Conservation (phyloP, 139 green algal species). For the Prasinococcaceae sp. region DNA sequence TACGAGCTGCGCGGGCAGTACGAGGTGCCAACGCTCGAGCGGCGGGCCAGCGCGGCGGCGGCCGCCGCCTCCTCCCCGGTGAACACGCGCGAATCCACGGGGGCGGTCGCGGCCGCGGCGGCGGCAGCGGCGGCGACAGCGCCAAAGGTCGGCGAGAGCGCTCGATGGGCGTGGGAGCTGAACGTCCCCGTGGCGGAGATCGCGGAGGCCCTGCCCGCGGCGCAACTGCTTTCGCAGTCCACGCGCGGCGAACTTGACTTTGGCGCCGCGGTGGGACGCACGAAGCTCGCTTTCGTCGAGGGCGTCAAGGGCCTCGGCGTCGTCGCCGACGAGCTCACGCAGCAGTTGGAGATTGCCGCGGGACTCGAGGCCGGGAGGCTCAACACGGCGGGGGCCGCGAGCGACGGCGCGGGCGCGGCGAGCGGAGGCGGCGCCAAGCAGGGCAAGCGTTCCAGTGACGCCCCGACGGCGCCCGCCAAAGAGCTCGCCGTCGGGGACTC, state of each 20-base stretch:
- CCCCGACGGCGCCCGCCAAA: no score
- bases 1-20: constrained; percentile 33
- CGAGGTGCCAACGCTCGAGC: constrained; percentile 24
- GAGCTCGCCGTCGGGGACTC: no score
- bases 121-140: not conserved
- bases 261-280: no score
- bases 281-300: not conserved
- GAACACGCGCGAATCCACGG: no score
- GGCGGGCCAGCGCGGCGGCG: no score
- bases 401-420: not conserved
- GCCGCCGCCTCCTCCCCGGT: no score
- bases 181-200: constrained; percentile 25
- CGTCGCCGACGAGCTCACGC: not conserved
- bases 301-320: not conserved
- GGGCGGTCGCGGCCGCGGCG: not conserved
- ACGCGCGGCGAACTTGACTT: no score
- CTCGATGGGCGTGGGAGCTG: constrained; percentile 16
- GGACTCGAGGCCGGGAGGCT: not conserved
- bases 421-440: constrained; percentile 2
- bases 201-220: constrained; percentile 28
- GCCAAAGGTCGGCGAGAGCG: not conserved
- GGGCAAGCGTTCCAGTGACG: no score
- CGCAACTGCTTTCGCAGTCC: constrained; percentile 13
- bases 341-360: not conserved
- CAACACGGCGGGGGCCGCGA: not conserved